Conservation (phyloP, 202 grass and related monocot genomes). For the Hordeum pubiflorum region DNA sequence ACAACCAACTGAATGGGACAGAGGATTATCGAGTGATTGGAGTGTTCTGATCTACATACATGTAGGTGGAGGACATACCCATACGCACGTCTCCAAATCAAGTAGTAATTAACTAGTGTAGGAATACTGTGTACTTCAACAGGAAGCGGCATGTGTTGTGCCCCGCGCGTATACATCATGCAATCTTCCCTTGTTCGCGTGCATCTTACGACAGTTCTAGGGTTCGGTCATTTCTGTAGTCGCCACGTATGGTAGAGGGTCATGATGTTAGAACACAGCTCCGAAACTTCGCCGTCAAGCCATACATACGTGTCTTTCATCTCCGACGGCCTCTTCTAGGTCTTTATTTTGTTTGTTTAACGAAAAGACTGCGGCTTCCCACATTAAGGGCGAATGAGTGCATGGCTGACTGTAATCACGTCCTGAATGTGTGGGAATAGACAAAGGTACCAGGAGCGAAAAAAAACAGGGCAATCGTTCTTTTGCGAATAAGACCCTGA, state of each 20-base stretch:
- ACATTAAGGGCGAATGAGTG: background rate
- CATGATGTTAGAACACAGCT: slow-evolving; percentile 19
- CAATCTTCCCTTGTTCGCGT: slow-evolving; percentile 34
- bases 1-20: slow-evolving; percentile 27
- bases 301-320: background rate
- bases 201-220: slow-evolving; percentile 9
- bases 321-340: background rate
- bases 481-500: too few relatives aligned
- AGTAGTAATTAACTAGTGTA: background rate
- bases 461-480: too few relatives aligned
- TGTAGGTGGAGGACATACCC: background rate
- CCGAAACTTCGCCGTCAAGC: slow-evolving; percentile 24
- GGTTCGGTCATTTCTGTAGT: background rate
- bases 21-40: slow-evolving; percentile 34
- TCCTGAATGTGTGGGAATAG: too few relatives aligned
- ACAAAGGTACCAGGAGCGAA: too few relatives aligned
- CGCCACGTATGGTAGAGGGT: slow-evolving; percentile 10
- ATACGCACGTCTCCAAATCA: background rate
- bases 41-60: background rate
- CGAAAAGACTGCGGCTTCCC: background rate
- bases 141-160: slow-evolving; percentile 2
- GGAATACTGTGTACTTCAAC: slow-evolving; percentile 9
- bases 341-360: background rate
- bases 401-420: too few relatives aligned
- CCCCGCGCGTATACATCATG: slow-evolving; percentile 7